Evolutionary conservation across 129 eudicot species (phyloP), one percentile per base, ranked within the genome.

Genomic region (Lonicera japonica): DNA sequence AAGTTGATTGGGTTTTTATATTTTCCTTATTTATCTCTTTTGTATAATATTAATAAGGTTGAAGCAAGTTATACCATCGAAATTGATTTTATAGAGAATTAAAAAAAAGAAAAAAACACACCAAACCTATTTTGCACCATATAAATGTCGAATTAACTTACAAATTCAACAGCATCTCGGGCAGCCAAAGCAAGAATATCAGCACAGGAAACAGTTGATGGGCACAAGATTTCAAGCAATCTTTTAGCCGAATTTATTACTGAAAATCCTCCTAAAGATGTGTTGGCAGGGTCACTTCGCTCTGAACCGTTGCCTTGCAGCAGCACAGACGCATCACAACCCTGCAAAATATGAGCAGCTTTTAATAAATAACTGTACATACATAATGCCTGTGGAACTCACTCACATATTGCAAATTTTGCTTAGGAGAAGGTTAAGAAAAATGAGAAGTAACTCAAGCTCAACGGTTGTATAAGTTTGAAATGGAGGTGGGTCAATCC

Each of bases 161-260:
- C 87, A 64, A 76, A 47, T 58, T 69, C 80, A 22, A 81, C 83
- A 10, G 83, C 71, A 14, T 81, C 87, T 66, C 87, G 58, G 22
- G 87, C 87, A 45, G 87, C 86, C 64, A 81, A 58, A 60, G 68
- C 80, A 34, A 81, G 63, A 19, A 77, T 63, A 55, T 81, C 86
- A 38, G 86, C 82, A 61, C 86, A 81, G 50, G 86, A 81, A 65
- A 81, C 86, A 23, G 61, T 73, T 23, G 29, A 66, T 0, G 86
- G 86, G 29, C 86, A 81, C 34, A 81, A 81, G 4, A 66, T 47
- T 64, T 81, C 86, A 1, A 77, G 60, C 29, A 54, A 60, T 41
- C 79, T 72, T 54, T 81, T 81, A 5, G 72, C 83, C 0, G 80
- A 36, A 21, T 81, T 83, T 16, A 81, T 73, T 40, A 77, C 87